Base-by-base conservation (phyloP, 177 flowering plant genomes). In the Telopea speciosissima region DNA sequence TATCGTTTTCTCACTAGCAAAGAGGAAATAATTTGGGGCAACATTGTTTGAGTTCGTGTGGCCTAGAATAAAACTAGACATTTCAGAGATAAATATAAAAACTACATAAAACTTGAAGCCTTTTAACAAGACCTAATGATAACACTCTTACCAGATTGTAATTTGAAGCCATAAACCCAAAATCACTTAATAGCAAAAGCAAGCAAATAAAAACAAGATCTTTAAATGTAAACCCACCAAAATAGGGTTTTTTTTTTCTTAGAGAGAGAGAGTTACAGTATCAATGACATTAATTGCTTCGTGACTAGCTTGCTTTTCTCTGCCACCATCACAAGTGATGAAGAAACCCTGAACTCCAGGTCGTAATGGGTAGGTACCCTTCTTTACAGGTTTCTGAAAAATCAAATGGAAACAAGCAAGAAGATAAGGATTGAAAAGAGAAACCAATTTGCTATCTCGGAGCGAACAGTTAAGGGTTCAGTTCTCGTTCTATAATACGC, bases 301-400 rank as follows among this genome's bases (percentile, higher is more conserved):
- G 12, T 72, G 81, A 66, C 93, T 71, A 26, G 97, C 99, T 79
- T 94, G 97, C 67, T 77, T 84, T 76, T 95, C 99, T 58, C 93
- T 79, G 14, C 99, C 99, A 44, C 97, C 97, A 79, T 95, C 99
- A 70, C 97, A 95, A 2, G 99, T 92, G 71, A 95, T 83, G 75
- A 91, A 95, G 90, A 95, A 95, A 0, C 99, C 99, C 71, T 87
- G 83, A 11, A 95, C 85, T 33, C 98, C 99, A 13, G 94, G 92
- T 56, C 75, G 83, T 64, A 95, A 73, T 28, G 98, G 97, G 76
- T 90, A 87, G 5, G 77, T 70, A 0, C 92, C 96, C 75, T 85
- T 87, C 78, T 73, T 78, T 28, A 75, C 77, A 10, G 81, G 61
- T 71, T 66, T 80, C 83, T 80, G 76, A 25, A 66, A 66, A 22